These are phyloP conservation scores for Paecilomyces fulvus DNA, from an alignment of 2,329 filamentous ascomycete species.

Conservation along the genomic window DNA sequence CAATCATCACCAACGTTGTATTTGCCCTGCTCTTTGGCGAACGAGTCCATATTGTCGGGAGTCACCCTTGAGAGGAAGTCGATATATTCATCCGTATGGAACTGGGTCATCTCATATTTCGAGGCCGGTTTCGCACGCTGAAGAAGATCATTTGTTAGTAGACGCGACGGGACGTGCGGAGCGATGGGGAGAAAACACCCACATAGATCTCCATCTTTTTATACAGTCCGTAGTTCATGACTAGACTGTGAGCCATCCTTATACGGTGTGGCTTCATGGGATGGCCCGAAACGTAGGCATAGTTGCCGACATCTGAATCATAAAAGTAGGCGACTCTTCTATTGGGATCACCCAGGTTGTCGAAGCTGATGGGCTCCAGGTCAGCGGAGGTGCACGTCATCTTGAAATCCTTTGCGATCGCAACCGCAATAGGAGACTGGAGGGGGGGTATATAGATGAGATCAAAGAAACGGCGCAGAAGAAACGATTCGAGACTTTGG, in stretches of 20 bases:
- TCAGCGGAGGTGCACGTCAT: slow-evolving; percentile 48
- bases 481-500: neutral
- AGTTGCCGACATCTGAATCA: slow-evolving; percentile 96
- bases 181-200: slow-evolving; percentile 19
- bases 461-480: neutral
- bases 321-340: slow-evolving; percentile 98
- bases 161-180: neutral
- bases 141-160: slow-evolving; percentile 12
- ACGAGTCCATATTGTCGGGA: slow-evolving; percentile 96
- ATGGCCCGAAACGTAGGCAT: slow-evolving; percentile 77
- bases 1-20: slow-evolving; percentile 60
- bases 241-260: slow-evolving; percentile 56
- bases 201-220: slow-evolving; percentile 67
- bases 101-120: slow-evolving; percentile 64
- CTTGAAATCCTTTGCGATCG: slow-evolving; percentile 7
- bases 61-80: slow-evolving; percentile 78
- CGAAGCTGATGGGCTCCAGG: slow-evolving; percentile 41
- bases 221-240: slow-evolving; percentile 67
- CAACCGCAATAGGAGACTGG: neutral
- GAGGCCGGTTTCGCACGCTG: slow-evolving; percentile 72
- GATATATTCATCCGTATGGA: slow-evolving; percentile 66
- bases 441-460: slow-evolving; percentile 1
- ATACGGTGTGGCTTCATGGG: slow-evolving; percentile 62
- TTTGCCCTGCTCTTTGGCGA: slow-evolving; percentile 78
- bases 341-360: slow-evolving; percentile 44